Conservation (phyloP, 768 basidiomycete genomes). For the Dentipellis fragilis region DNA sequence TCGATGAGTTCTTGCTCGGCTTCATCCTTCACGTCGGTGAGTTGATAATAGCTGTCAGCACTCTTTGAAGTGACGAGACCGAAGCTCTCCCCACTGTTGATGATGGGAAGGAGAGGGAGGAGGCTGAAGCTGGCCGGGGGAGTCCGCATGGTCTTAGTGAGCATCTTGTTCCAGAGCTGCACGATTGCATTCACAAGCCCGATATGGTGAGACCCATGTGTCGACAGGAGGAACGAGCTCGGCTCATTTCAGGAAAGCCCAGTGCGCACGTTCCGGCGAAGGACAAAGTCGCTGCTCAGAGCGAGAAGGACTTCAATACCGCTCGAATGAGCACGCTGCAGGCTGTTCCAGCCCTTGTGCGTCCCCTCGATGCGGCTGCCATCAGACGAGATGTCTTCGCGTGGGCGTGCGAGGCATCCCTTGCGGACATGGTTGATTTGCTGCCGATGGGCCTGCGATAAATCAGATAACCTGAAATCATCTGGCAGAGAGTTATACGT, state of each 20-base stretch:
- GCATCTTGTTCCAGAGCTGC: slow-evolving; percentile 10
- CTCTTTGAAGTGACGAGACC: too few relatives aligned
- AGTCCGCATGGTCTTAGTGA: neutral
- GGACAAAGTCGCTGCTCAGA: slow-evolving; percentile 17
- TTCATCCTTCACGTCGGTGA: too few relatives aligned
- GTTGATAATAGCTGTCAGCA: too few relatives aligned
- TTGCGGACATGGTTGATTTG: slow-evolving; percentile 21
- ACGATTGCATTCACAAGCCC: slow-evolving; percentile 13
- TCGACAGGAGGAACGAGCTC: slow-evolving; percentile 7
- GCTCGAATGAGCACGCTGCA: slow-evolving; percentile 15
- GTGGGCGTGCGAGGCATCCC: slow-evolving; percentile 17
- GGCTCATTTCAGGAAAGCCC: neutral
- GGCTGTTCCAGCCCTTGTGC: slow-evolving; percentile 21
- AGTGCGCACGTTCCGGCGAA: slow-evolving; percentile 14
- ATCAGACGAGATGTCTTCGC: slow-evolving; percentile 16
- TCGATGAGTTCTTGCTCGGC: too few relatives aligned
- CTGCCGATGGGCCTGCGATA: slow-evolving; percentile 18
- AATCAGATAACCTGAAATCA: too few relatives aligned
- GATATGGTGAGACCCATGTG: slow-evolving; percentile 19
- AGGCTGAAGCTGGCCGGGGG: neutral
- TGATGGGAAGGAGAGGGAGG: neutral
- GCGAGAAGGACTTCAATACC: slow-evolving; percentile 14
- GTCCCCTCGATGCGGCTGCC: slow-evolving; percentile 21
- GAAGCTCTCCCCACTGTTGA: slow-evolving; percentile 10
- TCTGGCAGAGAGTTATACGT: too few relatives aligned